These are phyloP conservation scores for Mayamaea pseudoterrestris DNA, from an alignment of 108 stramenopile genomes.

Conservation along the genomic window DNA sequence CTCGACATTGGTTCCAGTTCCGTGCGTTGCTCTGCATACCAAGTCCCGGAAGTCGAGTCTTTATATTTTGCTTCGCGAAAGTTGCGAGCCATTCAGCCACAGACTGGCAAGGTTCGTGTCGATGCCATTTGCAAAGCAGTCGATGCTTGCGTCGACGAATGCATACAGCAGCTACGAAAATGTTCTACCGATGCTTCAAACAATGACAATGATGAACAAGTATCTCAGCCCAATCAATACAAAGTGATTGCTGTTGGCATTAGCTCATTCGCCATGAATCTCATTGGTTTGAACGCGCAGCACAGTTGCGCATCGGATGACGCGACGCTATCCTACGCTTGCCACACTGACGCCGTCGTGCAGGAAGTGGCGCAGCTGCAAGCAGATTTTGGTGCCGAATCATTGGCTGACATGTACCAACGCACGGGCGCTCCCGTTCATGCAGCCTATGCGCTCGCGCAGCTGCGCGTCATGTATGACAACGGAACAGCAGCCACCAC, in stretches of 20 bases:
- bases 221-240: no score
- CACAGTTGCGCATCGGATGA: constrained; percentile 23
- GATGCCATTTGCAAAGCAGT: constrained; percentile 41
- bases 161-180: neutral
- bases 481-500: constrained; percentile 6
- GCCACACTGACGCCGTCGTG: constrained; percentile 44
- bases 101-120: constrained; percentile 17
- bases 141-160: constrained; percentile 29
- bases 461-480: constrained; percentile 45
- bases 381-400: constrained; percentile 15
- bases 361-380: constrained; percentile 31
- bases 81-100: neutral
- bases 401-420: constrained; percentile 35
- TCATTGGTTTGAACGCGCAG: constrained; percentile 36
- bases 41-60: neutral
- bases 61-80: neutral
- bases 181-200: no score
- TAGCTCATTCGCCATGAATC: constrained; percentile 77
- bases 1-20: constrained; percentile 69
- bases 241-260: constrained; percentile 58
- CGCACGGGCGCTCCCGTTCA: constrained; percentile 65
- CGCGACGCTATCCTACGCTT: constrained; percentile 63
- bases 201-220: no score
- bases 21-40: constrained; percentile 22
- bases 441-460: constrained; percentile 60